Conservation (phyloP, 73 alveolate species). For the Strombidium stylifer region DNA sequence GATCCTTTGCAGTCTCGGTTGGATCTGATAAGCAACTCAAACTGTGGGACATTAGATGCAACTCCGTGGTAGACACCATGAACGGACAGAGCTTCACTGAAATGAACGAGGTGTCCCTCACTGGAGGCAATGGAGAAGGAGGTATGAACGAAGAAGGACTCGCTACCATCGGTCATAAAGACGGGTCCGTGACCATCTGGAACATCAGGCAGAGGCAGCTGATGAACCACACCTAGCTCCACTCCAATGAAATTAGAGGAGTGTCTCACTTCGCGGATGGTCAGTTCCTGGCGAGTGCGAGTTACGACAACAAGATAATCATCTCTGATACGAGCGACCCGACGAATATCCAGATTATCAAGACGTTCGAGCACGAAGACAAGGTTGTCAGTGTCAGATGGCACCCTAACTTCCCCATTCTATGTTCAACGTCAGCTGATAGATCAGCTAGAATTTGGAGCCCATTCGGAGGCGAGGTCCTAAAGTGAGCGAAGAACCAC, state of each 20-base stretch:
- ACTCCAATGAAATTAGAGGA: slow-evolving; percentile 68
- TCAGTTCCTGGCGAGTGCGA: slow-evolving; percentile 70
- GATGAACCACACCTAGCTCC: slow-evolving; percentile 57
- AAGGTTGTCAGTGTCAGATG: slow-evolving; percentile 81
- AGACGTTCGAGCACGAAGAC: slow-evolving; percentile 67
- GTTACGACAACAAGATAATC: slow-evolving; percentile 69
- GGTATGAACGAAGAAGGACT: slow-evolving; percentile 24
- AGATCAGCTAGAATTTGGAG: slow-evolving; percentile 81
- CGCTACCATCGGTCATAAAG: slow-evolving; percentile 71
- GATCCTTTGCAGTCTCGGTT: slow-evolving; percentile 81
- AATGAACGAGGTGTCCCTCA: slow-evolving; percentile 28
- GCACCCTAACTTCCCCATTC: slow-evolving; percentile 83
- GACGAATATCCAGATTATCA: slow-evolving; percentile 45
- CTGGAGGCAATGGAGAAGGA: not conserved
- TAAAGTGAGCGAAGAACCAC: too few species aligned
- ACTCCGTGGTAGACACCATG: not conserved
- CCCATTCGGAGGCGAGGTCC: too few species aligned
- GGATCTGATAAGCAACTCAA: slow-evolving; percentile 93
- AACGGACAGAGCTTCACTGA: slow-evolving; percentile 21
- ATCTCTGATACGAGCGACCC: slow-evolving; percentile 65
- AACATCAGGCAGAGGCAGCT: slow-evolving; percentile 55
- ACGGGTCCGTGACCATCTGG: slow-evolving; percentile 76
- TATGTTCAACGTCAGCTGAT: slow-evolving; percentile 82
- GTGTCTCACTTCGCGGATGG: slow-evolving; percentile 78
- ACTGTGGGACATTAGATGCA: slow-evolving; percentile 92